A percentile compares a stretch with the other conserved stretches of the same genome.
Evolutionary conservation across 2,329 filamentous ascomycete genomes (phyloP).

Genomic region (Mycosphaerelloides madeirae): DNA sequence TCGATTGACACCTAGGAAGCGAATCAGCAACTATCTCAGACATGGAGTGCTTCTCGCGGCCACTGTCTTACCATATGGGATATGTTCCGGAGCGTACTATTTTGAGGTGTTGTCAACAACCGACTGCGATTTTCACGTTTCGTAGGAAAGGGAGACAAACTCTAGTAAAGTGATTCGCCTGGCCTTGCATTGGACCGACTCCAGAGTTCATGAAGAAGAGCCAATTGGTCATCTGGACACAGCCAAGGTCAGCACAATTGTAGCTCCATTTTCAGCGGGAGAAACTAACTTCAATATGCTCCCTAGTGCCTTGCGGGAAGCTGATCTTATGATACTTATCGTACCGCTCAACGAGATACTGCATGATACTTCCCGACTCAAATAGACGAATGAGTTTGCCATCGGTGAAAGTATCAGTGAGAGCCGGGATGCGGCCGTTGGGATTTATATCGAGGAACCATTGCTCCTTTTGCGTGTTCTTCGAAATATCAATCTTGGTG

Average conservation of each 20-base stretch:
- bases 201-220: slow-evolving; percentile 66
- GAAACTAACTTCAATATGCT: slow-evolving; percentile 57
- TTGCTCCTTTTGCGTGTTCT: slow-evolving; percentile 74
- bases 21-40: background rate
- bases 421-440: slow-evolving; percentile 69
- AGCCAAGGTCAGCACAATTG: background rate
- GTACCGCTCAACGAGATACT: slow-evolving; percentile 69
- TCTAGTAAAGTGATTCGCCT: slow-evolving; percentile 76
- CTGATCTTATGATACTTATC: slow-evolving; percentile 62
- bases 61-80: too few species aligned
- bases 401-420: slow-evolving; percentile 74
- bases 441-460: slow-evolving; percentile 69
- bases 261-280: background rate
- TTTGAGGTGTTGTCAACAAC: background rate
- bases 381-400: slow-evolving; percentile 71
- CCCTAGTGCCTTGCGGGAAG: slow-evolving; percentile 66
- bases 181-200: slow-evolving; percentile 37
- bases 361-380: slow-evolving; percentile 77
- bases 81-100: slow-evolving; percentile 71
- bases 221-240: slow-evolving; percentile 68
- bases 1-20: slow-evolving; percentile 65
- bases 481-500: slow-evolving; percentile 64
- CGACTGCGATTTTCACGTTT: too few species aligned
- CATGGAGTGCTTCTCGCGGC: background rate
- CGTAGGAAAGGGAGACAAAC: background rate